Evolutionary conservation across 768 basidiomycete genomes (phyloP).

Genomic region (Epithele typhae): DNA sequence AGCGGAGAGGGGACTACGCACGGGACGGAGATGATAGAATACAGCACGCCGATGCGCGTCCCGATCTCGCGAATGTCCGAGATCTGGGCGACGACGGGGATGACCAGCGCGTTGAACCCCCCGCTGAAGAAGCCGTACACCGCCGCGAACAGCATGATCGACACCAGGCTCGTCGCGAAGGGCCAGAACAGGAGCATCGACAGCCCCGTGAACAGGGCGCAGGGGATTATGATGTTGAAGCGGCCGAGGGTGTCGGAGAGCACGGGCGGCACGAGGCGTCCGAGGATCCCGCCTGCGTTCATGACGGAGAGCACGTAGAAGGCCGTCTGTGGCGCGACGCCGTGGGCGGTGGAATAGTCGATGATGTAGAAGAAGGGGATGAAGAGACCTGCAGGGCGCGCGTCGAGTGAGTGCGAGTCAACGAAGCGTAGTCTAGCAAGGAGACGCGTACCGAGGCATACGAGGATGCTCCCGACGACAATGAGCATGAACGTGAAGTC

Average conservation of each 20-base stretch:
- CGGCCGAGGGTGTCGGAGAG: conserved; percentile 62
- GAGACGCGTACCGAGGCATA: conserved; percentile 50
- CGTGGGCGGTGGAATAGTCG: conserved; percentile 46
- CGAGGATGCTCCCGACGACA: conserved; percentile 48
- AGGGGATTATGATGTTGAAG: conserved; percentile 63
- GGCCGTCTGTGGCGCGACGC: conserved; percentile 33
- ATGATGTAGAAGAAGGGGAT: conserved; percentile 71
- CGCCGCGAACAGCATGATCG: conserved; percentile 47
- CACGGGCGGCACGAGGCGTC: conserved; percentile 60
- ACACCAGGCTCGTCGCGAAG: conserved; percentile 34
- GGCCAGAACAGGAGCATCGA: conserved; percentile 56
- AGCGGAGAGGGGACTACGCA: conserved; percentile 37
- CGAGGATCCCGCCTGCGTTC: conserved; percentile 64
- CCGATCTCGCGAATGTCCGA: conserved; percentile 57
- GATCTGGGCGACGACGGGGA: conserved; percentile 65
- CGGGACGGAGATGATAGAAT: conserved; percentile 65
- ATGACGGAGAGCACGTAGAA: conserved; percentile 61
- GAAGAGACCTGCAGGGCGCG: conserved; percentile 53
- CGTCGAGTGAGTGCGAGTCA: neutral
- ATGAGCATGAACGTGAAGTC: conserved; percentile 54
- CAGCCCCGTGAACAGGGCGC: conserved; percentile 59
- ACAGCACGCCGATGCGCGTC: conserved; percentile 58
- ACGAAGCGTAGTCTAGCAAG: neutral
- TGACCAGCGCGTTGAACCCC: conserved; percentile 63
- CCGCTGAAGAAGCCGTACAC: conserved; percentile 64